Evolutionary conservation across 2,329 filamentous ascomycete genomes (phyloP).

Genomic region (Fusarium pilosicola): DNA sequence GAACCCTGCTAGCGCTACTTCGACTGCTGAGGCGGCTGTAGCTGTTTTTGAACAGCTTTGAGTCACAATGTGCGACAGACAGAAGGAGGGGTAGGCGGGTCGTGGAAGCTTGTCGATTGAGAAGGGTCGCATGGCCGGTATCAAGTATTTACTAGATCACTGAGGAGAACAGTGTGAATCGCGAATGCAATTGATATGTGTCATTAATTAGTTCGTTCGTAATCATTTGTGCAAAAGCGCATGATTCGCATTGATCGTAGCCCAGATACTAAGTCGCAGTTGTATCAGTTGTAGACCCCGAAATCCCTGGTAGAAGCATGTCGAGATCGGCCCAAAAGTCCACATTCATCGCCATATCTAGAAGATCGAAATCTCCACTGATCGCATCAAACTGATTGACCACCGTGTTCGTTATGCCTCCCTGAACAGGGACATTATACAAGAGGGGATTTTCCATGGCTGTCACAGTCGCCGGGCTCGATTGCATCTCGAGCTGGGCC

Average conservation of each 20-base stretch:
- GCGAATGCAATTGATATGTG: background rate
- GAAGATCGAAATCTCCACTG: slow-evolving; percentile 8
- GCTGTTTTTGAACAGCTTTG: background rate
- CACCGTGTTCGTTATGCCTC: background rate
- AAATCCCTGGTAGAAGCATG: background rate
- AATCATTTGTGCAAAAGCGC: rapidly evolving
- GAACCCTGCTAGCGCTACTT: slow-evolving; percentile 16
- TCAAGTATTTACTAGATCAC: too few species aligned
- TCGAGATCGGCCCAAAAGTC: slow-evolving; percentile 20
- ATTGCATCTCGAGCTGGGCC: background rate
- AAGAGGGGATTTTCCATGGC: background rate
- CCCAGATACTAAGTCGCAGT: background rate
- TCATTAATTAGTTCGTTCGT: background rate
- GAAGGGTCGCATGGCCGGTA: rapidly evolving
- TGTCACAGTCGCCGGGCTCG: background rate
- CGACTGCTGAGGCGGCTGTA: slow-evolving; percentile 4
- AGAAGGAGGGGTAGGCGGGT: too few species aligned
- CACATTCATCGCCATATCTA: slow-evolving; percentile 14
- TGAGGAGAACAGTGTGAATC: rapidly evolving
- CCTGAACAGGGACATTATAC: background rate
- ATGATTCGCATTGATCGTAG: background rate
- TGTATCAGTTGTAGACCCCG: background rate
- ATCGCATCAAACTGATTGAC: background rate
- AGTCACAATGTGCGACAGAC: background rate
- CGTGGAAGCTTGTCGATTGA: background rate